These are phyloP conservation scores for Pontederia crassipes DNA, from an alignment of 176 grass and related monocot species.

Conservation along the genomic window DNA sequence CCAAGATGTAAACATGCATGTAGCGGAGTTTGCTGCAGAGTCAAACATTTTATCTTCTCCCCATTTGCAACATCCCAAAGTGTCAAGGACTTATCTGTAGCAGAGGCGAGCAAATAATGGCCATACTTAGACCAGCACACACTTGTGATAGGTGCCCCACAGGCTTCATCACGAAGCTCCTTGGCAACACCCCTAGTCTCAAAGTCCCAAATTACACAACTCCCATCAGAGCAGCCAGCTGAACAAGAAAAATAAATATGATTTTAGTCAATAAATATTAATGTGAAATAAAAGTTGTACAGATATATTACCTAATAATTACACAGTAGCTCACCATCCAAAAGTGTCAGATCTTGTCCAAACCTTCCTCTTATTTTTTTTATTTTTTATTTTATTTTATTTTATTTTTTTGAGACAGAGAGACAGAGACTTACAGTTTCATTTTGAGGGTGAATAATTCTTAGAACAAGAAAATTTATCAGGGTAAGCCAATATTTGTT, in stretches of 20 bases:
- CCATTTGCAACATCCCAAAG: constrained; percentile 80
- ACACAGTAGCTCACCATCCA: too few relatives aligned
- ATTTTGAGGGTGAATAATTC: too few relatives aligned
- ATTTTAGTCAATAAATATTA: neutral
- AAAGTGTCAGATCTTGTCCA: too few relatives aligned
- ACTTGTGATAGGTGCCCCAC: constrained; percentile 85
- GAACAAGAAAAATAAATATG: constrained; percentile 22
- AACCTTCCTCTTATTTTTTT: too few relatives aligned
- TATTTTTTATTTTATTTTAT: too few relatives aligned
- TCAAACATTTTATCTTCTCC: constrained; percentile 69
- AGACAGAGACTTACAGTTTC: too few relatives aligned
- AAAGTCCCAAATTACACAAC: constrained; percentile 95
- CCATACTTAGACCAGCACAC: constrained; percentile 88
- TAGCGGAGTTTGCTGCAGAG: constrained; percentile 89
- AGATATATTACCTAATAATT: too few relatives aligned
- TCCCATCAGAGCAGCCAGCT: constrained; percentile 94
- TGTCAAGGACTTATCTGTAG: constrained; percentile 85
- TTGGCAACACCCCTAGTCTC: constrained; percentile 94
- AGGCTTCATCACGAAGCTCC: constrained; percentile 78
- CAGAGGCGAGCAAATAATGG: constrained; percentile 88
- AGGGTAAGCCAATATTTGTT: too few relatives aligned
- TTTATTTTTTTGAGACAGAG: too few relatives aligned
- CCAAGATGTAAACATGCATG: constrained; percentile 73
- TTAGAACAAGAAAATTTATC: too few relatives aligned
- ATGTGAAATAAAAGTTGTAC: neutral